phyloP scores from a whole-genome alignment of 1,139 yeast genomes.

The Candida buenavistaensis region DNA sequence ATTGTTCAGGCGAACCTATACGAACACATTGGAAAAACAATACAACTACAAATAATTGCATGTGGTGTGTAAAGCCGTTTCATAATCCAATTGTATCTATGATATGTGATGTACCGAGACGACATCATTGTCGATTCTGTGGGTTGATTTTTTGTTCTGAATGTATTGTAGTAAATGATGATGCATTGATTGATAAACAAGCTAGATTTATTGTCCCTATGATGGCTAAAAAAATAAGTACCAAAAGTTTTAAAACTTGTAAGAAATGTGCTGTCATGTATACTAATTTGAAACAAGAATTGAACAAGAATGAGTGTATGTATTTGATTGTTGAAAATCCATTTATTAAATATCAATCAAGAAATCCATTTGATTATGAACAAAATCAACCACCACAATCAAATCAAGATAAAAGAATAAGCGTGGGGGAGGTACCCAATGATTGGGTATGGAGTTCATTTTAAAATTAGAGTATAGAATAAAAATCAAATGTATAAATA shows the following conservation, averaged over 20 bases:
- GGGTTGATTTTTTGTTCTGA: constrained; percentile 39
- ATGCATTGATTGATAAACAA: constrained; percentile 30
- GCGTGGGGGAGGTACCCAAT: constrained; percentile 26
- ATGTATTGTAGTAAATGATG: constrained; percentile 29
- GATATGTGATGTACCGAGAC: constrained; percentile 12
- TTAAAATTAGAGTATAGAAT: too few species aligned
- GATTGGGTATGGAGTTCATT: constrained; percentile 54
- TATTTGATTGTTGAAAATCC: constrained; percentile 43
- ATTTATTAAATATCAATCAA: constrained; percentile 16
- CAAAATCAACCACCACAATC: neutral
- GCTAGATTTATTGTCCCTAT: constrained; percentile 43
- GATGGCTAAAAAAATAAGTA: constrained; percentile 17
- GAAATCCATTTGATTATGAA: neutral
- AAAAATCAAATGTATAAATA: too few species aligned
- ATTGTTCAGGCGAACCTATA: constrained; percentile 30
- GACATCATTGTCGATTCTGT: constrained; percentile 50
- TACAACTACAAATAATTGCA: constrained; percentile 37
- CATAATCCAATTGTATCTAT: constrained; percentile 24
- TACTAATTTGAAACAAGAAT: constrained; percentile 21
- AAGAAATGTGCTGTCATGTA: constrained; percentile 38
- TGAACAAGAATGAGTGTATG: constrained; percentile 15
- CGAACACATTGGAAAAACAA: constrained; percentile 47
- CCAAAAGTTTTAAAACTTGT: constrained; percentile 28
- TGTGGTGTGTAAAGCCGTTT: constrained; percentile 41
- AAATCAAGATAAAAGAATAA: constrained; percentile 5